A percentile compares a stretch with the other conserved stretches of the same genome.
phyloP scores from a whole-genome alignment of 805 yeast species.

The Ogataea pilisensis region DNA sequence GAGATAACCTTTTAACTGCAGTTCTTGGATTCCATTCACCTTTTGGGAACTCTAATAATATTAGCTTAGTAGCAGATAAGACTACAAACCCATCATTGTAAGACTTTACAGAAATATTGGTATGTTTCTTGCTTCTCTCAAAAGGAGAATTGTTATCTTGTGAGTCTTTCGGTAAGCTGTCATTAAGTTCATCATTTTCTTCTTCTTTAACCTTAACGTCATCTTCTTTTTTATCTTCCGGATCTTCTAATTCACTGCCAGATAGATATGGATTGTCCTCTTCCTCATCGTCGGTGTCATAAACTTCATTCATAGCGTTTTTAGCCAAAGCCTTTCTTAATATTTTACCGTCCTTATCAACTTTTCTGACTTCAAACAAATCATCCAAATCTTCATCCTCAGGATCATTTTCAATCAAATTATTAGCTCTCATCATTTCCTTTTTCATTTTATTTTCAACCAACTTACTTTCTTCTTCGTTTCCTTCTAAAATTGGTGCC shows the following conservation, averaged over 20 bases:
- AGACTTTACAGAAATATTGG: constrained; percentile 40
- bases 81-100: constrained; percentile 49
- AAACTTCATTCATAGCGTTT: constrained; percentile 82
- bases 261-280: constrained; percentile 71
- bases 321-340: constrained; percentile 78
- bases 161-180: neutral
- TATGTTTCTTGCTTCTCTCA: no score
- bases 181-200: constrained; percentile 29
- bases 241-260: constrained; percentile 61
- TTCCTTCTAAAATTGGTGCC: constrained; percentile 95
- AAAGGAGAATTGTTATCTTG: no score
- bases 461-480: constrained; percentile 90
- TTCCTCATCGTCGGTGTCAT: constrained; percentile 80
- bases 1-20: constrained; percentile 28
- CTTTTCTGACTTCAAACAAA: constrained; percentile 60
- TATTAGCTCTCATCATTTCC: constrained; percentile 81
- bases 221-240: constrained; percentile 38
- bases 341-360: constrained; percentile 87
- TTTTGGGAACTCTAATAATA: constrained; percentile 62
- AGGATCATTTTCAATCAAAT: constrained; percentile 59
- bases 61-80: constrained; percentile 57
- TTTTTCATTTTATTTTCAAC: constrained; percentile 79
- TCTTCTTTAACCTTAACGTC: constrained; percentile 34
- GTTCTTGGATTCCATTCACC: constrained; percentile 82
- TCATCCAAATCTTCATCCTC: constrained; percentile 68